These are phyloP conservation scores for Escovopsis sp. DNA, from an alignment of 2,329 filamentous ascomycete species.

Conservation along the genomic window DNA sequence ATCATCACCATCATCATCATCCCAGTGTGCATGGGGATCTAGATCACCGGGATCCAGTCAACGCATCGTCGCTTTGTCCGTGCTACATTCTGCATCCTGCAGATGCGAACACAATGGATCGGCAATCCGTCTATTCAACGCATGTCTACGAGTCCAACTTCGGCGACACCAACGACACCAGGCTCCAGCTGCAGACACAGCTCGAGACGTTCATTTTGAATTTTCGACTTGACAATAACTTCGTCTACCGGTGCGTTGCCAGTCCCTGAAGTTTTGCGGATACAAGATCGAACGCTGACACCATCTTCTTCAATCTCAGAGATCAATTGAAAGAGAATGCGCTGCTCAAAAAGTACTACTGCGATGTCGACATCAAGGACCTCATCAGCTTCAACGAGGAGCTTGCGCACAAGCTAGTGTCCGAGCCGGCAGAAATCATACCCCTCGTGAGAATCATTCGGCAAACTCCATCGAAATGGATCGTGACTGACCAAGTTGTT, in stretches of 20 bases:
- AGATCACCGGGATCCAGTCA: not conserved
- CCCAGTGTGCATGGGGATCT: slow-evolving; percentile 5
- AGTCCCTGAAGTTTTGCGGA: not conserved
- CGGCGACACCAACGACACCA: slow-evolving; percentile 52
- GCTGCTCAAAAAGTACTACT: slow-evolving; percentile 84
- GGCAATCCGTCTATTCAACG: slow-evolving; percentile 72
- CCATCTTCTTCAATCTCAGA: slow-evolving; percentile 32
- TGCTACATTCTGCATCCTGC: slow-evolving; percentile 8
- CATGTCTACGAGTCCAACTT: slow-evolving; percentile 61
- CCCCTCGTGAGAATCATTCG: slow-evolving; percentile 51
- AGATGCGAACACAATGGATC: slow-evolving; percentile 50
- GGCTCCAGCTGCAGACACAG: slow-evolving; percentile 59
- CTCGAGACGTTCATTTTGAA: slow-evolving; percentile 85
- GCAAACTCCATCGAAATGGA: not conserved
- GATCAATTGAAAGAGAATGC: slow-evolving; percentile 94
- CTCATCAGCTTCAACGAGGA: slow-evolving; percentile 95
- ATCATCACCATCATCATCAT: slow-evolving; percentile 2
- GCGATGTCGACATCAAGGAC: slow-evolving; percentile 90
- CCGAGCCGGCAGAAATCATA: slow-evolving; percentile 83
- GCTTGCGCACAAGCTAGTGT: slow-evolving; percentile 75
- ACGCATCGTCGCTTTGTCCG: slow-evolving; percentile 5
- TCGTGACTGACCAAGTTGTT: not conserved
- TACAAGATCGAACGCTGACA: not conserved
- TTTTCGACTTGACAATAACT: slow-evolving; percentile 86
- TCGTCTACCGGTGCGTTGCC: slow-evolving; percentile 69